phyloP scores from a whole-genome alignment of 2,329 filamentous ascomycete species.

The Alternaria arborescens region DNA sequence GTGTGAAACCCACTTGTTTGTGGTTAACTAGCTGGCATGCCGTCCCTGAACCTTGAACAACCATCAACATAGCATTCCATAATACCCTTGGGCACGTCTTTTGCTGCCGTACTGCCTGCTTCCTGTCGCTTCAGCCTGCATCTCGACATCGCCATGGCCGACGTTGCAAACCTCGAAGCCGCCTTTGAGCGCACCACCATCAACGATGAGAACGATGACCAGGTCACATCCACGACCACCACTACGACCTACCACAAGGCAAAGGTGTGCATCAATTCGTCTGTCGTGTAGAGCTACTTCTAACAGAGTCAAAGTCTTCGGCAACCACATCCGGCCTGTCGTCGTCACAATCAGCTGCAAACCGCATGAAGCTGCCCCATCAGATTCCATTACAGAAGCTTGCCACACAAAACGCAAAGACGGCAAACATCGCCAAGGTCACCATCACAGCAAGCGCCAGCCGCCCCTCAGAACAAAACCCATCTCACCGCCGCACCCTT shows the following conservation, averaged over 20 bases:
- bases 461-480: conserved; percentile 49
- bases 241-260: conserved; percentile 72
- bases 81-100: conserved; percentile 11
- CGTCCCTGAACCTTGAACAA: conserved; percentile 15
- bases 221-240: conserved; percentile 63
- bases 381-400: conserved; percentile 84
- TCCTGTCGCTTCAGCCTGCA: conserved; percentile 17
- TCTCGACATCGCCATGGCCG: conserved; percentile 37
- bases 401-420: conserved; percentile 75
- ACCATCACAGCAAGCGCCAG: conserved; percentile 68
- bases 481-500: conserved; percentile 52
- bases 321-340: conserved; percentile 59
- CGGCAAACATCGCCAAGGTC: conserved; percentile 64
- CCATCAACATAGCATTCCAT: conserved; percentile 13
- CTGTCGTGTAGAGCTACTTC: conserved; percentile 18
- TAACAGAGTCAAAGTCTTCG: conserved; percentile 52
- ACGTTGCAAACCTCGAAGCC: conserved; percentile 80
- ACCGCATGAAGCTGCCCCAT: conserved; percentile 74
- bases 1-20: conserved; percentile 23
- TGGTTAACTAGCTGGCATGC: conserved; percentile 14
- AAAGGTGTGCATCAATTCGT: conserved; percentile 67
- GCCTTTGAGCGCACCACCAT: conserved; percentile 91
- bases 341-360: conserved; percentile 54
- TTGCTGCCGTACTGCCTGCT: conserved; percentile 18
- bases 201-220: conserved; percentile 79